These are phyloP conservation scores for Barnettozyma botsteinii DNA, from an alignment of 805 yeast species.

Conservation along the genomic window DNA sequence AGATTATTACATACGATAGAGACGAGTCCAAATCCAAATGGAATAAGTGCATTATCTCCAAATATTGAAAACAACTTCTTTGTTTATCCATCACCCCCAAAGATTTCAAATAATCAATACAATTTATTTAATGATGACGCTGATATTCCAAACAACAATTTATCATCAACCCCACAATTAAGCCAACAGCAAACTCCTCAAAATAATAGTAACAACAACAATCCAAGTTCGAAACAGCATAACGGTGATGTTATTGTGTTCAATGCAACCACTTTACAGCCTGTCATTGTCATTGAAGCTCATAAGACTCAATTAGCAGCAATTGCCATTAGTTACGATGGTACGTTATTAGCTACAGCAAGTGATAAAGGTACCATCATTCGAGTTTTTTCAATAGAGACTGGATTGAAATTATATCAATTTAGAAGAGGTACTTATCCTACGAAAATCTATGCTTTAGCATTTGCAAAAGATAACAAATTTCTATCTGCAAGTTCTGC, in stretches of 20 bases:
- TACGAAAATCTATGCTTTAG: constrained; percentile 69
- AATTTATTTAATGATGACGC: constrained; percentile 3
- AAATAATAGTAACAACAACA: constrained; percentile 6
- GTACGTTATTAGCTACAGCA: constrained; percentile 63
- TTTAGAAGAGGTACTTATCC: constrained; percentile 82
- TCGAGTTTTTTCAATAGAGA: constrained; percentile 57
- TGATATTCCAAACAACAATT: neutral
- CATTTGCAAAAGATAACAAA: constrained; percentile 65
- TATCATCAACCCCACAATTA: neutral
- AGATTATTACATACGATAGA: constrained; percentile 54
- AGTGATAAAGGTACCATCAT: constrained; percentile 76
- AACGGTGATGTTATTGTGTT: constrained; percentile 68
- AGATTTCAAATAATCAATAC: constrained; percentile 28
- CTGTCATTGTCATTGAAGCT: constrained; percentile 64
- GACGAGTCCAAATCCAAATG: constrained; percentile 41
- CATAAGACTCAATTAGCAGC: constrained; percentile 67
- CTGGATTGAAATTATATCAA: constrained; percentile 59
- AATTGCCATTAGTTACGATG: constrained; percentile 58
- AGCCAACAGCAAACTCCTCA: neutral
- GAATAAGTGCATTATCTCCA: constrained; percentile 59
- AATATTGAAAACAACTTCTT: constrained; percentile 45
- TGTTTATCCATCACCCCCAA: constrained; percentile 77
- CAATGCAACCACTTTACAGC: constrained; percentile 55
- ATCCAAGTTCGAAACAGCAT: constrained; percentile 29
- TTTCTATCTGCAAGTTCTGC: constrained; percentile 80